Evolutionary conservation across 2,329 filamentous ascomycete species (phyloP), one percentile per base, ranked within the genome.

Genomic region (Hymenotorrendiella dingleyae): DNA sequence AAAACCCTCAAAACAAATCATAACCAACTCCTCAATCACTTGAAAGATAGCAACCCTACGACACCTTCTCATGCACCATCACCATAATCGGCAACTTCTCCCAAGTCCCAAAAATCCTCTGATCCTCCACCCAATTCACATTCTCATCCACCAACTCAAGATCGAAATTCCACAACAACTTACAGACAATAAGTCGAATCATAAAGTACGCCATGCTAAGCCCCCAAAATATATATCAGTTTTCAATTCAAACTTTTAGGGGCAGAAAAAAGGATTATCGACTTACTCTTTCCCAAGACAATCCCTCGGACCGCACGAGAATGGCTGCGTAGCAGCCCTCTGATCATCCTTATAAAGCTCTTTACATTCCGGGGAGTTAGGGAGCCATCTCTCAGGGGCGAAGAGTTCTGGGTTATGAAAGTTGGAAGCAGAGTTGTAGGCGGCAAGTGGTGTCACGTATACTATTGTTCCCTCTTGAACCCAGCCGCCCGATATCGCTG

Each of bases 341-440:
- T 41, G 29, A 26, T 47, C 45, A 20, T 40, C 24, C 17, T 30
- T 29, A 24, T 40, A 45, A n/a, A n/a, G n/a, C n/a, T n/a, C n/a
- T n/a, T n/a, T n/a, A n/a, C n/a, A n/a, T 8, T 21, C 11, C n/a
- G n/a, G n/a, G n/a, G 16, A 11, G 16, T 36, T n/a, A 6, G 34
- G 24, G 46, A 22, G 67, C 64, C 65, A 68, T 0, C 64, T 50
- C 19, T 50, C 42, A 2, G 42, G 45, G 0, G 29, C 36, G 23
- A 49, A 49, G 20, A 28, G 20, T 11, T 49, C n/a, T 1, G 47
- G 29, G 17, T 44, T 24, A 4, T 23, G 20, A 23, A 50, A 50
- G 41, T 48, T 42, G 22, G n/a, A 9, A 20, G 21, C 36, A n/a
- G 22, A 26, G 11, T 12, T 28, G 4, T 37, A 37, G 8, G 35